Percentiles rank a stretch among this genome's conserved stretches.
Evolutionary conservation across 257 asterid genomes (phyloP).

Genomic region (Capsicum rhomboideum): DNA sequence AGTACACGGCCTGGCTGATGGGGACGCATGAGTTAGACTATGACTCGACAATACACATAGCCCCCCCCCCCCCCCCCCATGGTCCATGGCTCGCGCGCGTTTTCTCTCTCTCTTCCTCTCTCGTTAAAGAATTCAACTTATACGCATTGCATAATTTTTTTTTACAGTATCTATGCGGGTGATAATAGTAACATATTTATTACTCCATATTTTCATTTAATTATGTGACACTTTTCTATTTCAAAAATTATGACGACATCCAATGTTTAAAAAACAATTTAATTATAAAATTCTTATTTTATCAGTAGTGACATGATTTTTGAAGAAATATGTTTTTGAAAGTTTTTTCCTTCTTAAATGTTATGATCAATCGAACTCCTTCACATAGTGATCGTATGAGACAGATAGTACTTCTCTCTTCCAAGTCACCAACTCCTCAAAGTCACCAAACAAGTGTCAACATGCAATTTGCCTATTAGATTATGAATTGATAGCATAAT

Average conservation of each 20-base stretch:
- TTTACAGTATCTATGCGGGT: too few relatives aligned
- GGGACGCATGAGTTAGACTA: neutral
- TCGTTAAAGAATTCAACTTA: neutral
- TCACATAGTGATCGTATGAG: neutral
- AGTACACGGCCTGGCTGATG: neutral
- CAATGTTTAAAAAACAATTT: neutral
- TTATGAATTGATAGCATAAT: neutral
- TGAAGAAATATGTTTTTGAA: neutral
- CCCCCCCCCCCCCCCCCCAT: neutral
- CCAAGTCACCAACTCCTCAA: neutral
- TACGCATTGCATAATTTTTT: too few relatives aligned
- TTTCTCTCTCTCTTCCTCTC: neutral
- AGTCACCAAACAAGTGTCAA: neutral
- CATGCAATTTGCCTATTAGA: neutral
- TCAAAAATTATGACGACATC: too few relatives aligned
- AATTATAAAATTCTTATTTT: neutral
- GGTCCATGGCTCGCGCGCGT: neutral
- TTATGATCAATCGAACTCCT: neutral
- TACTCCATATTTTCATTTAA: too few relatives aligned
- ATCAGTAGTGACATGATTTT: too few relatives aligned
- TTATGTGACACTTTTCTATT: too few relatives aligned
- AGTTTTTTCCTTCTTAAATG: too few relatives aligned
- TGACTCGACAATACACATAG: neutral
- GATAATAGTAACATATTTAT: too few relatives aligned
- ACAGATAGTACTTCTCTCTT: neutral